Conservation (phyloP, 768 basidiomycete genomes). For the Suillus sp. region DNA sequence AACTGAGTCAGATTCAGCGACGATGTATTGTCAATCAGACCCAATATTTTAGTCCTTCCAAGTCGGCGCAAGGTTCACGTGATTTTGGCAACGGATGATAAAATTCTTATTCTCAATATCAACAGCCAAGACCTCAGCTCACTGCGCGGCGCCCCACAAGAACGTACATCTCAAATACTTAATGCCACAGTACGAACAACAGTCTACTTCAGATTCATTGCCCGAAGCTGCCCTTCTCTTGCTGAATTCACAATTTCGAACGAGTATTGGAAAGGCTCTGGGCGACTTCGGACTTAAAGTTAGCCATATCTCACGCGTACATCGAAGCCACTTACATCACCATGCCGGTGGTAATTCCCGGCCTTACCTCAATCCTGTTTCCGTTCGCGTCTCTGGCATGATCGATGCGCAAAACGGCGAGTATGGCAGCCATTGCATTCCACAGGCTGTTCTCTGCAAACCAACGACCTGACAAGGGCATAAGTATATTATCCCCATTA, state of each 20-base stretch:
- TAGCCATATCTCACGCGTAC: neutral
- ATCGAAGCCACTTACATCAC: slow-evolving; percentile 1
- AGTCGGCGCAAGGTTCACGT: no score
- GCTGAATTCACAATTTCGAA: neutral
- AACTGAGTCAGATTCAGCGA: no score
- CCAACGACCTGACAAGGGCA: neutral
- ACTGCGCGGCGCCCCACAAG: neutral
- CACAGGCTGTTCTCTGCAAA: slow-evolving; percentile 9
- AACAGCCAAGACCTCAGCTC: no score
- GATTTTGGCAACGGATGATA: no score
- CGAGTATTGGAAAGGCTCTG: neutral
- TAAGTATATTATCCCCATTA: neutral
- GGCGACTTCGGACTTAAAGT: neutral
- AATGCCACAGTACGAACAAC: neutral
- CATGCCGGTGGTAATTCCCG: slow-evolving; percentile 1
- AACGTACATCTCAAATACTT: no score
- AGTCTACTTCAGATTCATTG: neutral
- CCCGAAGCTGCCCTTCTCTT: neutral
- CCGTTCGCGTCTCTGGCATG: slow-evolving; percentile 8
- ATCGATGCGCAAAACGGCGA: neutral
- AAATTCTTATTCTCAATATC: no score
- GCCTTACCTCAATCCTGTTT: slow-evolving; percentile 2
- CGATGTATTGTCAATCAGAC: no score
- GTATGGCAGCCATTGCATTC: neutral
- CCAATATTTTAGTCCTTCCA: no score